These are phyloP conservation scores for Saccharomyces kudriavzevii DNA, from an alignment of 805 yeast genomes.

Conservation along the genomic window DNA sequence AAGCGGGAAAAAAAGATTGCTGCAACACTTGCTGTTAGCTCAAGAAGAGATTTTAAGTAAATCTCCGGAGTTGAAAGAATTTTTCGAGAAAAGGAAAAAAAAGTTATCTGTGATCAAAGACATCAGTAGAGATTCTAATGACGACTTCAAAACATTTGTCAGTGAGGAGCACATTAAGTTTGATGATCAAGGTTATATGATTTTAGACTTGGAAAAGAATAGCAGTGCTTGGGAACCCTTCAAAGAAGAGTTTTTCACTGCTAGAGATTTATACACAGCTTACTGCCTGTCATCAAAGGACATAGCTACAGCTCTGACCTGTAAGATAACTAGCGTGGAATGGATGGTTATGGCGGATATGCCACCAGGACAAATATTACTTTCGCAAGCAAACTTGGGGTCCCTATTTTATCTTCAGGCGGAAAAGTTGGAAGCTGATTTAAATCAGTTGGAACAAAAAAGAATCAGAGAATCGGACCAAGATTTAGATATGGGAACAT, in stretches of 20 bases:
- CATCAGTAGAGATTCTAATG: not conserved
- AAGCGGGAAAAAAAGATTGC: conserved; percentile 46
- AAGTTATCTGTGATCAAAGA: conserved; percentile 8
- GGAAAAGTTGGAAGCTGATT: conserved; percentile 50
- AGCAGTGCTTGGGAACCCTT: conserved; percentile 64
- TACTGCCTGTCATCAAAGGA: conserved; percentile 64
- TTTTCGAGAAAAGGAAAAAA: conserved; percentile 29
- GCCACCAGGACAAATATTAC: conserved; percentile 52
- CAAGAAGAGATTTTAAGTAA: conserved; percentile 51
- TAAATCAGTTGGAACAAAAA: conserved; percentile 24
- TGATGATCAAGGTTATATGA: conserved; percentile 27
- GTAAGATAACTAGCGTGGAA: conserved; percentile 56
- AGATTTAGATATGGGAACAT: conserved; percentile 3
- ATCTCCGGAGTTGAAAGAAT: conserved; percentile 31
- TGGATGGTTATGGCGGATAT: conserved; percentile 70
- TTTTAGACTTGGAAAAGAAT: conserved; percentile 30
- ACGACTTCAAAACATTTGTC: conserved; percentile 25
- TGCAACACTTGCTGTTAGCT: conserved; percentile 58
- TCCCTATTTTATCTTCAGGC: conserved; percentile 61
- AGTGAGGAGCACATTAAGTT: conserved; percentile 22
- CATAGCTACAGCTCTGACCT: conserved; percentile 47
- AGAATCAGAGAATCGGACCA: conserved; percentile 18
- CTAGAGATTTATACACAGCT: conserved; percentile 69
- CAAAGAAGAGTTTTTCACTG: conserved; percentile 67
- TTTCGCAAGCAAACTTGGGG: conserved; percentile 63